Evolutionary conservation across 768 basidiomycete species (phyloP).

Genomic region (Myochromella boudieri): DNA sequence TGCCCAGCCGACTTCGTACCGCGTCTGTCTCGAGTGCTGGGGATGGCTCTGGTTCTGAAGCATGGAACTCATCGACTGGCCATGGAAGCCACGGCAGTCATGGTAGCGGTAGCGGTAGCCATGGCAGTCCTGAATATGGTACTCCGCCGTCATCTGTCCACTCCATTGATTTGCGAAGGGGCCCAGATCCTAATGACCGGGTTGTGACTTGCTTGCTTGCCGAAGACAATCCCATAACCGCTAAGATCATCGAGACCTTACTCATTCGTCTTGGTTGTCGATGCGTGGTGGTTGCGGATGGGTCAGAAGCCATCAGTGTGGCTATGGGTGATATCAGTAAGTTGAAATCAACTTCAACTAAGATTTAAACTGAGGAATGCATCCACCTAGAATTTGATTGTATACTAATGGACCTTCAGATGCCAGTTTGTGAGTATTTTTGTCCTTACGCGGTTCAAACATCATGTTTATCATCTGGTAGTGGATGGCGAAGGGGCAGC

Average conservation of each 20-base stretch:
- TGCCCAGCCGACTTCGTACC: slow-evolving; percentile 85
- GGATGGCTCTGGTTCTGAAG: slow-evolving; percentile 76
- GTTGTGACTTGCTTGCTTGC: slow-evolving; percentile 93
- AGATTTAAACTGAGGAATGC: slow-evolving; percentile 19
- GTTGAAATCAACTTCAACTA: slow-evolving; percentile 30
- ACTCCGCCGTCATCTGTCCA: slow-evolving; percentile 86
- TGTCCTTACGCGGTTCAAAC: not conserved
- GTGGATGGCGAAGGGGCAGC: slow-evolving; percentile 97
- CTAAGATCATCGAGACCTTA: slow-evolving; percentile 95
- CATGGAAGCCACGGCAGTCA: slow-evolving; percentile 44
- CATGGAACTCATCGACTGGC: slow-evolving; percentile 61
- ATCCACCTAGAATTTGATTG: slow-evolving; percentile 82
- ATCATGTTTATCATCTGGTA: slow-evolving; percentile 21
- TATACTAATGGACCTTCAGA: slow-evolving; percentile 93
- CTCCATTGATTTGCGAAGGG: slow-evolving; percentile 77
- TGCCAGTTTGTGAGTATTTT: slow-evolving; percentile 79
- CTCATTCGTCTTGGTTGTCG: slow-evolving; percentile 93
- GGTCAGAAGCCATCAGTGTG: slow-evolving; percentile 94
- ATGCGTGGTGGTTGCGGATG: slow-evolving; percentile 93
- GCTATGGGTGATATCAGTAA: slow-evolving; percentile 97
- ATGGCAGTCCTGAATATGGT: slow-evolving; percentile 39
- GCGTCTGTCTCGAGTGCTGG: slow-evolving; percentile 83
- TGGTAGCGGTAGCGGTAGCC: slow-evolving; percentile 14
- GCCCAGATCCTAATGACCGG: slow-evolving; percentile 77
- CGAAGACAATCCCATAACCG: slow-evolving; percentile 97